phyloP scores from a whole-genome alignment of 1,284 basidiomycete species.

The Ceratobasidium sp. region DNA sequence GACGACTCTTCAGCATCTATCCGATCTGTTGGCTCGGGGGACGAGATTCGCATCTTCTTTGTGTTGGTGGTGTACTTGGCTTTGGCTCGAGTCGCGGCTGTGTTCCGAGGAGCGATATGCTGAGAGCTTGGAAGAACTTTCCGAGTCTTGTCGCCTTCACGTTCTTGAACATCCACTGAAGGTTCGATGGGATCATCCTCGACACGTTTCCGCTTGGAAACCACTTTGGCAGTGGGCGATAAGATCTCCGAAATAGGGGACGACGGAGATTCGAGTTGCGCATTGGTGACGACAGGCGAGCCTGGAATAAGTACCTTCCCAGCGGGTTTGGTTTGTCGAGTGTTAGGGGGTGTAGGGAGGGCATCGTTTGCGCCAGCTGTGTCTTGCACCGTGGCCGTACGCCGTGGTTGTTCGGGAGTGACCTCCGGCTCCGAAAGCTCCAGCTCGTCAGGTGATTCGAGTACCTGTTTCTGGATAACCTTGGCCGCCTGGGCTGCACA shows the following conservation, averaged over 20 bases:
- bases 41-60: constrained; percentile 21
- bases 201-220: constrained; percentile 25
- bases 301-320: constrained; percentile 5
- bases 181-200: constrained; percentile 34
- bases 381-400: not conserved
- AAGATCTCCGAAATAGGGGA: constrained; percentile 15
- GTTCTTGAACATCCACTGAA: not conserved
- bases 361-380: not conserved
- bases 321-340: constrained; percentile 10
- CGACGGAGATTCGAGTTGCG: not conserved
- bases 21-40: not conserved
- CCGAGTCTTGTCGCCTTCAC: not conserved
- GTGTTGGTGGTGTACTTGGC: constrained; percentile 24
- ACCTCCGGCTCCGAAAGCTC: not conserved
- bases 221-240: constrained; percentile 23
- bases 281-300: constrained; percentile 1
- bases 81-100: constrained; percentile 28
- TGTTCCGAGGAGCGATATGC: constrained; percentile 18
- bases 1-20: not conserved
- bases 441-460: not conserved
- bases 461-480: not conserved
- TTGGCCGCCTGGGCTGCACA: not conserved
- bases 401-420: constrained; percentile 20
- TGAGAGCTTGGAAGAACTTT: constrained; percentile 18
- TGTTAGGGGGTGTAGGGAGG: constrained; percentile 29